Evolutionary conservation across 176 grass and related monocot species (phyloP).

Genomic region (Bonia amplexicaulis): DNA sequence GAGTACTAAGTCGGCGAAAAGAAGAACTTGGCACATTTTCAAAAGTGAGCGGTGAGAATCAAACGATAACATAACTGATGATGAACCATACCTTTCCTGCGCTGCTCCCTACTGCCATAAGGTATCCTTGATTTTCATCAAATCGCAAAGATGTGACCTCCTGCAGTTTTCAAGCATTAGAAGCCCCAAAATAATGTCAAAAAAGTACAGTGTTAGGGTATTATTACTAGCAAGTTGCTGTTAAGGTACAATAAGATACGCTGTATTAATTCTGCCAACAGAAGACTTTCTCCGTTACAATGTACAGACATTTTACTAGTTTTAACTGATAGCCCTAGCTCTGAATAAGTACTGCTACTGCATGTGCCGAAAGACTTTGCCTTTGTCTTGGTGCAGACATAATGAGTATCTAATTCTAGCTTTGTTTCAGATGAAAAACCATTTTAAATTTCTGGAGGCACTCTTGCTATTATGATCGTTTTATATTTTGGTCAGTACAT

Average conservation of each 20-base stretch:
- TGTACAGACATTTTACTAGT: no score
- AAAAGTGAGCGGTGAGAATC: not conserved
- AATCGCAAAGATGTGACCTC: constrained; percentile 88
- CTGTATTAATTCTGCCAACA: constrained; percentile 78
- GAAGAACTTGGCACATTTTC: not conserved
- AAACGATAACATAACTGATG: constrained; percentile 5
- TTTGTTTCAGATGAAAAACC: not conserved
- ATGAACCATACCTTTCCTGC: constrained; percentile 63
- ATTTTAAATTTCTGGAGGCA: not conserved
- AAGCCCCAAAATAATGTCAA: constrained; percentile 7
- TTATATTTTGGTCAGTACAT: not conserved
- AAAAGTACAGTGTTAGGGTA: not conserved
- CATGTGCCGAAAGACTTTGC: not conserved
- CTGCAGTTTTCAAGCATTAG: constrained; percentile 42
- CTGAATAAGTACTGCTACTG: not conserved
- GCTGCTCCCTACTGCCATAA: constrained; percentile 78
- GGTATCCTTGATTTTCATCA: constrained; percentile 85
- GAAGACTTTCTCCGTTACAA: constrained; percentile 72
- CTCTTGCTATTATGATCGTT: not conserved
- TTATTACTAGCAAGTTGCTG: not conserved
- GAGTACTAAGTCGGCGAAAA: not conserved
- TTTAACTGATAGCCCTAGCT: not conserved
- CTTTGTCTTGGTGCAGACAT: not conserved
- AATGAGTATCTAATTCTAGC: not conserved
- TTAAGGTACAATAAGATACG: constrained; percentile 33